Evolutionary conservation across 257 asterid species (phyloP).

Genomic region (Solanum chiquidenum): DNA sequence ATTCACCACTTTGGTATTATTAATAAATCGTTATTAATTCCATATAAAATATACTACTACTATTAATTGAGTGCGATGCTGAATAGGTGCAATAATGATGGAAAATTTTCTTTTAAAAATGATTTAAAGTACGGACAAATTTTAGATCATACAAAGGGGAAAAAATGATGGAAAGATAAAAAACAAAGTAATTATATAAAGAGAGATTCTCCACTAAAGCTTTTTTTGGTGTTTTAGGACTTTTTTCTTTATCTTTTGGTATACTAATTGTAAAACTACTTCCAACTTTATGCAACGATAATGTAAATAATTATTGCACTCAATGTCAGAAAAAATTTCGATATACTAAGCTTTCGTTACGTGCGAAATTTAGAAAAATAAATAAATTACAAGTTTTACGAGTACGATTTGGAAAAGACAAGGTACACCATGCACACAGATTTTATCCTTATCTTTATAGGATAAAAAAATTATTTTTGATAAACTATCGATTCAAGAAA

Average conservation of each 20-base stretch:
- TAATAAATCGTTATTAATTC: neutral
- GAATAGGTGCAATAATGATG: neutral
- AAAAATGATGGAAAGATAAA: neutral
- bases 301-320: neutral
- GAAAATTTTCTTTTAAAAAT: neutral
- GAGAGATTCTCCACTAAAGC: neutral
- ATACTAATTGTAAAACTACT: neutral
- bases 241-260: neutral
- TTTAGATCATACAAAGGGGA: neutral
- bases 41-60: neutral
- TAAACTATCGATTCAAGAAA: neutral
- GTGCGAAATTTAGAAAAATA: rapidly evolving
- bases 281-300: neutral
- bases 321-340: rapidly evolving
- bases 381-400: no score
- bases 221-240: neutral
- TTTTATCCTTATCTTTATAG: neutral
- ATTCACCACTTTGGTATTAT: no score
- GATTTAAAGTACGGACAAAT: neutral
- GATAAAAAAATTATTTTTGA: rapidly evolving
- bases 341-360: neutral
- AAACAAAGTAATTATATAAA: neutral
- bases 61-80: neutral
- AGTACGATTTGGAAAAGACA: rapidly evolving
- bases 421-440: rapidly evolving